phyloP scores from a whole-genome alignment of 768 basidiomycete genomes.

The Hypsizygus marmoreus region DNA sequence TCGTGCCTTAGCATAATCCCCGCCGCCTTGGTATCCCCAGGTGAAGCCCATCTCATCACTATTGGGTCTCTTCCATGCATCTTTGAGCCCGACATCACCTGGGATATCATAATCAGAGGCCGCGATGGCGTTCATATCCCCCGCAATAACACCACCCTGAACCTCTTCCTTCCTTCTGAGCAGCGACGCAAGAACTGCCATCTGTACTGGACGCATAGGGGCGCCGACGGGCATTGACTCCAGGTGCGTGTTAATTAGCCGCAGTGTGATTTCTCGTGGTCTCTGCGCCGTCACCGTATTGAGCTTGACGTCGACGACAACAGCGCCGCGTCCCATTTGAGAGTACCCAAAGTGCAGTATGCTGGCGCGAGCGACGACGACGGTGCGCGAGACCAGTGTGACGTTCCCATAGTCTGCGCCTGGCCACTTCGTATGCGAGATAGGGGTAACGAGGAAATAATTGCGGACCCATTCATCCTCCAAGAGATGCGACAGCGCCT shows the following conservation, averaged over 20 bases:
- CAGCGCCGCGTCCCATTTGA: slow-evolving; percentile 51
- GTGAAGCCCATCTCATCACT: slow-evolving; percentile 53
- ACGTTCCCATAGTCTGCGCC: slow-evolving; percentile 61
- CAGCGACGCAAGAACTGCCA: slow-evolving; percentile 51
- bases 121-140: slow-evolving; percentile 73
- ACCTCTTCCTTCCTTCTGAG: slow-evolving; percentile 48
- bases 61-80: slow-evolving; percentile 57
- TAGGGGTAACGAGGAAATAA: slow-evolving; percentile 61
- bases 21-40: slow-evolving; percentile 68
- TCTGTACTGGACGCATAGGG: slow-evolving; percentile 46
- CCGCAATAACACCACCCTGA: slow-evolving; percentile 62
- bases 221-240: slow-evolving; percentile 60
- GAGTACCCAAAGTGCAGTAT: slow-evolving; percentile 57
- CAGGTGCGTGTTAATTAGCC: slow-evolving; percentile 74
- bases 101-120: slow-evolving; percentile 45
- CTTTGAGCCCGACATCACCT: slow-evolving; percentile 48
- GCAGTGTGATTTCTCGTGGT: slow-evolving; percentile 44
- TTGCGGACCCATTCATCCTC: slow-evolving; percentile 62
- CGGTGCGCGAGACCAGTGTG: slow-evolving; percentile 62
- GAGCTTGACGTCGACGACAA: slow-evolving; percentile 59
- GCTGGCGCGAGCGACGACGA: slow-evolving; percentile 50
- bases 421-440: slow-evolving; percentile 57
- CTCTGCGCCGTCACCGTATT: slow-evolving; percentile 32
- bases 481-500: slow-evolving; percentile 50
- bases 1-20: slow-evolving; percentile 50